A percentile compares a stretch with the other conserved stretches of the same genome.
These are phyloP conservation scores for Beauveria pseudobassiana DNA, from an alignment of 2,329 filamentous ascomycete genomes.

Conservation along the genomic window DNA sequence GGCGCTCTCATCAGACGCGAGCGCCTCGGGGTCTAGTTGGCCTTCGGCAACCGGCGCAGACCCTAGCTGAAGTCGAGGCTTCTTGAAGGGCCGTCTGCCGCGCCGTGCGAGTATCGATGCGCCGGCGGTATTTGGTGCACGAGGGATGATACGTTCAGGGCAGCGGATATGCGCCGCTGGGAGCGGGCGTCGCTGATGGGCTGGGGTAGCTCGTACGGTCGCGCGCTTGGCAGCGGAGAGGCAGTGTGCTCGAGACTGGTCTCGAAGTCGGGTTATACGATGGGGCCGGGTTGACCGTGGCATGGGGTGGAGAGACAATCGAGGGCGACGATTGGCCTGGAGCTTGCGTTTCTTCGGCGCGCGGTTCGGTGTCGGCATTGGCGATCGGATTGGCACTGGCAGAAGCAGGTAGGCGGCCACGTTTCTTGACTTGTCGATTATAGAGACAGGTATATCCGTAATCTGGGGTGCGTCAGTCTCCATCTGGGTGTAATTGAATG, in stretches of 20 bases:
- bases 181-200: background rate
- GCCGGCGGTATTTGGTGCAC: slow-evolving; percentile 16
- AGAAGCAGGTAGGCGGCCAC: slow-evolving; percentile 26
- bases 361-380: background rate
- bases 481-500: background rate
- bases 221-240: slow-evolving; percentile 3
- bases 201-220: background rate
- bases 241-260: background rate
- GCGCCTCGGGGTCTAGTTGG: slow-evolving; percentile 16
- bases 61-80: background rate
- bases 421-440: slow-evolving; percentile 29
- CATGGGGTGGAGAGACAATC: background rate
- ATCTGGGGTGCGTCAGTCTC: slow-evolving; percentile 18
- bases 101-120: background rate
- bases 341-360: background rate
- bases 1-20: slow-evolving; percentile 22
- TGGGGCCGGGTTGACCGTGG: background rate
- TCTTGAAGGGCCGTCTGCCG: background rate
- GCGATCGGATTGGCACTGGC: background rate
- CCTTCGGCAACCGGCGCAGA: background rate
- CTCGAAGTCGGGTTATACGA: background rate
- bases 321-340: background rate
- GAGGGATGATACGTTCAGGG: slow-evolving; percentile 18
- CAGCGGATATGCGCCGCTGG: slow-evolving; percentile 11
- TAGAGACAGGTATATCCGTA: slow-evolving; percentile 32